A percentile compares a stretch with the other conserved stretches of the same genome.
These are phyloP conservation scores for Solanum hybrid DNA, from an alignment of 305 asterid genomes.

Conservation along the genomic window DNA sequence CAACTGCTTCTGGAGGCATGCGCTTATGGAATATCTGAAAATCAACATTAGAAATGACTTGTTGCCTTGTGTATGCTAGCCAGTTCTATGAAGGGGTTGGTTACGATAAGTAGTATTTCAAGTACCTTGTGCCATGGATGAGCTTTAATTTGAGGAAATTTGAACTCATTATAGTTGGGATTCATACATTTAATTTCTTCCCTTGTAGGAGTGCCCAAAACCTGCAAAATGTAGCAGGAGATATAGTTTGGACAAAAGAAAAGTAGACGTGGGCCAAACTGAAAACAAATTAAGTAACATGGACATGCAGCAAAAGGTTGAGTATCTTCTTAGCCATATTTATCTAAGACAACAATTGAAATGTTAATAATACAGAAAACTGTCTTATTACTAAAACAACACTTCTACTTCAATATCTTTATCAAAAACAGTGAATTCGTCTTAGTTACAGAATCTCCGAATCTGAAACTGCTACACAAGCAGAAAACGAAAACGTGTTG, in stretches of 20 bases:
- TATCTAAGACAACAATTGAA: neutral
- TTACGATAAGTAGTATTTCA: neutral
- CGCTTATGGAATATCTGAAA: slow-evolving; percentile 88
- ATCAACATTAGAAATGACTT: slow-evolving; percentile 1
- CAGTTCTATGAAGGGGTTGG: neutral
- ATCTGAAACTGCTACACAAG: neutral
- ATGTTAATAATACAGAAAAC: neutral
- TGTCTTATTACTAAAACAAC: neutral
- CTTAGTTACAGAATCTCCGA: neutral
- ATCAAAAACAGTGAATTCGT: neutral
- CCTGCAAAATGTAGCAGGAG: slow-evolving; percentile 29
- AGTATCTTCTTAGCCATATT: neutral
- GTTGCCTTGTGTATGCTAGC: neutral
- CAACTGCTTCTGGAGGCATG: slow-evolving; percentile 87
- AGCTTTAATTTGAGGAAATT: slow-evolving; percentile 70
- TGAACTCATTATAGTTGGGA: slow-evolving; percentile 84
- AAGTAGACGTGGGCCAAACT: neutral
- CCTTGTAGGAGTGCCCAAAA: slow-evolving; percentile 92
- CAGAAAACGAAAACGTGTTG: neutral
- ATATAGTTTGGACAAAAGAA: slow-evolving; percentile 1
- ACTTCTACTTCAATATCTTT: neutral
- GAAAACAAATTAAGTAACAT: neutral
- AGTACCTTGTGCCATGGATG: slow-evolving; percentile 92
- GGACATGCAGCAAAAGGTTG: neutral
- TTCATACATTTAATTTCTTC: slow-evolving; percentile 98